These are phyloP conservation scores for Ceratobasidium sp. DNA, from an alignment of 1,284 basidiomycete species.

Conservation along the genomic window DNA sequence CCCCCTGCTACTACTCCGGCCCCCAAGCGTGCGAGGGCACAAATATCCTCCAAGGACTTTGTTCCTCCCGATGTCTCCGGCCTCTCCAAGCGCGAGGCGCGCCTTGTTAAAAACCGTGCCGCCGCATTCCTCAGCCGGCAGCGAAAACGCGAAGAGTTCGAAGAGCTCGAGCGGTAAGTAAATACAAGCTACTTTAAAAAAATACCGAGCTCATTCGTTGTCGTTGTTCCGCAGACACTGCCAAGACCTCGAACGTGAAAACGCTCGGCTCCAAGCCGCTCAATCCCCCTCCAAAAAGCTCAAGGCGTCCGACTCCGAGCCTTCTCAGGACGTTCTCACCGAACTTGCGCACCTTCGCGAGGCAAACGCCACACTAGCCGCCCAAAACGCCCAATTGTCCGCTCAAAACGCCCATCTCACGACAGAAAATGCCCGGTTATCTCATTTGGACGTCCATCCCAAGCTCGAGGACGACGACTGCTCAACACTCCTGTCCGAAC, in stretches of 20 bases:
- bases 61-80: slow-evolving; percentile 89
- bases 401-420: slow-evolving; percentile 76
- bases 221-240: slow-evolving; percentile 35
- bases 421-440: slow-evolving; percentile 78
- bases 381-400: slow-evolving; percentile 46
- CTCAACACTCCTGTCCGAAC: slow-evolving; percentile 27
- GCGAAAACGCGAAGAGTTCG: slow-evolving; percentile 92
- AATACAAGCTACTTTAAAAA: slow-evolving; percentile 45
- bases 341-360: slow-evolving; percentile 23
- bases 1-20: slow-evolving; percentile 7
- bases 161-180: slow-evolving; percentile 86
- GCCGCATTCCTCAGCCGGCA: slow-evolving; percentile 91
- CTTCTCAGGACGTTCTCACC: slow-evolving; percentile 17
- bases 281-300: slow-evolving; percentile 46
- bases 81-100: slow-evolving; percentile 88
- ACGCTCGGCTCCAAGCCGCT: slow-evolving; percentile 34
- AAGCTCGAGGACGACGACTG: slow-evolving; percentile 37
- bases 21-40: slow-evolving; percentile 20
- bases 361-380: slow-evolving; percentile 53
- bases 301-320: slow-evolving; percentile 43
- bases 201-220: slow-evolving; percentile 30
- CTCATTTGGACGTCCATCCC: slow-evolving; percentile 48
- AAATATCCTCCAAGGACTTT: slow-evolving; percentile 82
- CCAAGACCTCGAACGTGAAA: slow-evolving; percentile 45
- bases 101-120: slow-evolving; percentile 91